phyloP scores from a whole-genome alignment of 169 alveolate species.

The Toxoplasma gondii region DNA sequence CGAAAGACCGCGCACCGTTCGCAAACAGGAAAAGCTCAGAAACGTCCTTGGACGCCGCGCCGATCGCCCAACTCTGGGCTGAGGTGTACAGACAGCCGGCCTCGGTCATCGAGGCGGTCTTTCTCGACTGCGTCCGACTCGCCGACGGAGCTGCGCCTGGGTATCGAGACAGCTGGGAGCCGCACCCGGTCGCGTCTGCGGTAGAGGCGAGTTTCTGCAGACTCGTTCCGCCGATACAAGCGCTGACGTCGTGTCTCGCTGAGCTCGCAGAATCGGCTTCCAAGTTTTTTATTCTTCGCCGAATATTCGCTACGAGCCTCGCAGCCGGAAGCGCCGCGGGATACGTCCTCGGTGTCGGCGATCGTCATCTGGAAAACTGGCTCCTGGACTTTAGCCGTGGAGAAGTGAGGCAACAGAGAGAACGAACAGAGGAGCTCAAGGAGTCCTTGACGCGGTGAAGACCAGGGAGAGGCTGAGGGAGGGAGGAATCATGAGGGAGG shows the following conservation, averaged over 20 bases:
- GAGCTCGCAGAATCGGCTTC: neutral
- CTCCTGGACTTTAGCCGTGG: conserved; percentile 91
- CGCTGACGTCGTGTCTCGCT: conserved; percentile 12
- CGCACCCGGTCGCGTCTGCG: neutral
- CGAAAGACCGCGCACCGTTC: neutral
- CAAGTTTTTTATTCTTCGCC: conserved; percentile 63
- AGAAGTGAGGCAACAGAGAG: conserved; percentile 33
- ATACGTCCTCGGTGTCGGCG: conserved; percentile 96
- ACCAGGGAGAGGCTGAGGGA: neutral
- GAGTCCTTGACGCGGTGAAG: neutral
- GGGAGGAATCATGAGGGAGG: neutral
- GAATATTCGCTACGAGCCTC: conserved; percentile 86
- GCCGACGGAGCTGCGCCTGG: neutral
- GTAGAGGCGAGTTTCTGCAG: neutral
- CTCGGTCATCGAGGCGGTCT: conserved; percentile 36
- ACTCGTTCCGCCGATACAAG: neutral
- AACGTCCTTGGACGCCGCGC: neutral
- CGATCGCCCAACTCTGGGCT: conserved; percentile 31
- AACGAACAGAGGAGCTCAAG: too few relatives aligned
- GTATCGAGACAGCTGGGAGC: neutral
- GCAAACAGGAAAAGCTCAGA: neutral
- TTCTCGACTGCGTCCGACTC: conserved; percentile 45
- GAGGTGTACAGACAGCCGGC: conserved; percentile 40
- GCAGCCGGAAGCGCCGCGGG: conserved; percentile 96
- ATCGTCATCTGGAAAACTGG: conserved; percentile 96